Percentiles rank a stretch among this genome's conserved stretches.
Evolutionary conservation across 1,284 basidiomycete species (phyloP).

Genomic region (Irpex sp.): DNA sequence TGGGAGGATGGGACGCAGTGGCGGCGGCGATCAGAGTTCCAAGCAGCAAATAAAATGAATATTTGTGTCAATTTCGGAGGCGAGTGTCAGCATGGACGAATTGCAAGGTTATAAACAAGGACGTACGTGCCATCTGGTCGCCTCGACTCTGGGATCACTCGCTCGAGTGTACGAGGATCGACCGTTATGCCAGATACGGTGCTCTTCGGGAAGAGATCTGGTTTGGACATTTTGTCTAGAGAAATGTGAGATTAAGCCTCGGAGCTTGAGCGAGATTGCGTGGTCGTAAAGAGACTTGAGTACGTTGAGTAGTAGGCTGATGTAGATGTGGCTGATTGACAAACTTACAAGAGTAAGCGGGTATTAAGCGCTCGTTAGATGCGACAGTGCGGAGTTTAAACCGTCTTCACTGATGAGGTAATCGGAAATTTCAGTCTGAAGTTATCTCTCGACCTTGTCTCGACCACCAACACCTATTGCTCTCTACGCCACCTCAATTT

Average conservation of each 20-base stretch:
- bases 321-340: neutral
- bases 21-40: too few relatives aligned
- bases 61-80: neutral
- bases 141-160: slow-evolving; percentile 83
- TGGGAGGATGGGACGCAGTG: too few relatives aligned
- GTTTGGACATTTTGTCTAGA: slow-evolving; percentile 58
- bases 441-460: neutral
- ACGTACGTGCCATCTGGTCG: slow-evolving; percentile 89
- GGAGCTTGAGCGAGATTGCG: neutral
- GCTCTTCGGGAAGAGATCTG: slow-evolving; percentile 68
- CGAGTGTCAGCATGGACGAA: too few relatives aligned
- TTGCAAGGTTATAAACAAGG: neutral
- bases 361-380: neutral
- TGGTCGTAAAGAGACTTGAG: neutral
- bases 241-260: neutral
- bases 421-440: neutral
- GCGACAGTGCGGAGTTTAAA: slow-evolving; percentile 5
- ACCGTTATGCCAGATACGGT: slow-evolving; percentile 78
- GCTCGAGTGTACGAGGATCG: slow-evolving; percentile 79
- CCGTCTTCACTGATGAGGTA: neutral
- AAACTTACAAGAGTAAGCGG: neutral
- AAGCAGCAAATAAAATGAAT: too few relatives aligned
- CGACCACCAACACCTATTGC: neutral
- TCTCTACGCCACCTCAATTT: too few relatives aligned
- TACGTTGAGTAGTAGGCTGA: too few relatives aligned